These are phyloP conservation scores for Fusarium xyrophilum DNA, from an alignment of 2,329 filamentous ascomycete genomes.

Conservation along the genomic window DNA sequence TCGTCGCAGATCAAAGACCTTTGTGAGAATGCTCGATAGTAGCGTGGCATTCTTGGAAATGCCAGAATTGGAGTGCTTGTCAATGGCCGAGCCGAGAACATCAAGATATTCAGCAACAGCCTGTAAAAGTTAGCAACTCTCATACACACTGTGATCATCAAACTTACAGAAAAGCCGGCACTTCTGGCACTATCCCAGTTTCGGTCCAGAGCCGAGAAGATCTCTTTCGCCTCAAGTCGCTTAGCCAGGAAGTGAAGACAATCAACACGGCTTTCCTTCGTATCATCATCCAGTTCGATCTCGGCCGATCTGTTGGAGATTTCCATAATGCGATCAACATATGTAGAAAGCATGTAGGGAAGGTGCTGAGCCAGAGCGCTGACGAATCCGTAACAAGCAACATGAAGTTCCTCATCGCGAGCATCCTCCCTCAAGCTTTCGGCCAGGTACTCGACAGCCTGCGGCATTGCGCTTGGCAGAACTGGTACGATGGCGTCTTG, in stretches of 20 bases:
- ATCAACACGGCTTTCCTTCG: conserved; percentile 69
- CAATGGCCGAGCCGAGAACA: conserved; percentile 73
- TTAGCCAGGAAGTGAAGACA: conserved; percentile 79
- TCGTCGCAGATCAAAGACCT: conserved; percentile 70
- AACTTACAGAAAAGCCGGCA: conserved; percentile 67
- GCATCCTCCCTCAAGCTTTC: conserved; percentile 62
- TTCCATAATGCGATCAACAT: conserved; percentile 74
- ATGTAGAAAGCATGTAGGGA: conserved; percentile 85
- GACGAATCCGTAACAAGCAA: conserved; percentile 82
- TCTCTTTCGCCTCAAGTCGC: conserved; percentile 77
- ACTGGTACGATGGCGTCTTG: conserved; percentile 86
- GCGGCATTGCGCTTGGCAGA: conserved; percentile 76
- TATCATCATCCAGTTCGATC: conserved; percentile 65
- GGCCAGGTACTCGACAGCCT: conserved; percentile 73
- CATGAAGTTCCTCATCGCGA: conserved; percentile 72
- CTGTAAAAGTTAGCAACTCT: conserved; percentile 51
- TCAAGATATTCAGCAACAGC: conserved; percentile 73
- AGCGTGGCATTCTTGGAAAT: conserved; percentile 77
- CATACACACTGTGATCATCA: conserved; percentile 3
- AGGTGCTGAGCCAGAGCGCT: conserved; percentile 81
- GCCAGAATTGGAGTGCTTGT: conserved; percentile 77
- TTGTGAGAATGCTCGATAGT: conserved; percentile 70
- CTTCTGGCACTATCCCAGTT: conserved; percentile 73
- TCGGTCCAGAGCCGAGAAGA: conserved; percentile 74
- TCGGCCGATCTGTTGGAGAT: conserved; percentile 76